Percentiles rank a stretch among this genome's conserved stretches.
Evolutionary conservation across 345 rosid genomes (phyloP).

Genomic region (Hibiscus mutabilis): DNA sequence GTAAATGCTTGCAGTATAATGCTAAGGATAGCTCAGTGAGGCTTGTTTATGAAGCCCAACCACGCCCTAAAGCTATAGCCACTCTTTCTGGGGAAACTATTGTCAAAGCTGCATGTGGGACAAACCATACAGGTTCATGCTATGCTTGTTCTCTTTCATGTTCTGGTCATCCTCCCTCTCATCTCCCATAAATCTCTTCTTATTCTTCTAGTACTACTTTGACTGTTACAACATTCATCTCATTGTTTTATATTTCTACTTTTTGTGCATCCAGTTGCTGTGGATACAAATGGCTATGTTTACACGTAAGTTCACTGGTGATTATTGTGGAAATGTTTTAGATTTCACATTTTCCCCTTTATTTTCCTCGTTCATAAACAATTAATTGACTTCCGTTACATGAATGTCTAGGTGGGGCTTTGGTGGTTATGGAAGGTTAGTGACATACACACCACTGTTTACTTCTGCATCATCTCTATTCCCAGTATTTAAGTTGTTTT

Average conservation of each 20-base stretch:
- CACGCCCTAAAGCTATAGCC: conserved; percentile 76
- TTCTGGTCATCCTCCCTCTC: not conserved
- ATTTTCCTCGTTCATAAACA: not conserved
- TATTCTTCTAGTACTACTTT: not conserved
- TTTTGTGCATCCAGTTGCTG: conserved; percentile 68
- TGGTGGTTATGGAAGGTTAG: conserved; percentile 99
- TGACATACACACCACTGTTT: not conserved
- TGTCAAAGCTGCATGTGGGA: conserved; percentile 90
- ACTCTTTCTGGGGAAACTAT: conserved; percentile 74
- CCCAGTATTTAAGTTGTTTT: not conserved
- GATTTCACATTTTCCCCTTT: conserved; percentile 8
- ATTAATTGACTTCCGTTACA: conserved; percentile 17
- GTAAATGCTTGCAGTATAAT: conserved; percentile 57
- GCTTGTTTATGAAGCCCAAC: conserved; percentile 93
- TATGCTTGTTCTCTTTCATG: not conserved
- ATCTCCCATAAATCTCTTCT: not conserved
- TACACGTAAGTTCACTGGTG: conserved; percentile 67
- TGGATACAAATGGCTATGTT: conserved; percentile 76
- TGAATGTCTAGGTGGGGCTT: conserved; percentile 80
- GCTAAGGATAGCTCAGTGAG: conserved; percentile 86
- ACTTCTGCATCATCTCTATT: conserved; percentile 3
- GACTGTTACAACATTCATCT: not conserved
- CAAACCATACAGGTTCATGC: conserved; percentile 83
- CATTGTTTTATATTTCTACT: conserved; percentile 12
- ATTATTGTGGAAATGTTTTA: not conserved